Conservation (phyloP, 192 early-diverging fungal species). For the Thoreauomyces humboldtii region DNA sequence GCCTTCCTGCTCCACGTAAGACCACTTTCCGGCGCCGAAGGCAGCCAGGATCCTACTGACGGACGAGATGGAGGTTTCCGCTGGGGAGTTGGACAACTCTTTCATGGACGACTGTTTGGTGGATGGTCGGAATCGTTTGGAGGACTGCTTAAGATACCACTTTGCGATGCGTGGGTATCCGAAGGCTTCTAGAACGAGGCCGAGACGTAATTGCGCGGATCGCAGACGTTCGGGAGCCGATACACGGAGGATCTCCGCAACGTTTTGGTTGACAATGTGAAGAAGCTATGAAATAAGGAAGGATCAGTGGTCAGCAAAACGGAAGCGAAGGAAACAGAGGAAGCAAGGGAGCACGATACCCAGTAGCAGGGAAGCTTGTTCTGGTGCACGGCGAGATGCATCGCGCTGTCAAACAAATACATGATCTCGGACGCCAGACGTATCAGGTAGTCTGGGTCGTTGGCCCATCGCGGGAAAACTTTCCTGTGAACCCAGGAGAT, state of each 20-base stretch:
- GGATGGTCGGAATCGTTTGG: background rate
- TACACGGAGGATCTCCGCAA: background rate
- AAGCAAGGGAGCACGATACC: background rate
- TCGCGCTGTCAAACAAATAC: conserved; percentile 1
- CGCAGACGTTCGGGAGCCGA: background rate
- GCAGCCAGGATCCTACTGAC: background rate
- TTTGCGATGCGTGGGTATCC: background rate
- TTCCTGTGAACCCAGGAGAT: too few relatives aligned
- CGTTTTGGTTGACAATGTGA: background rate
- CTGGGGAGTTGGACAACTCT: too few relatives aligned
- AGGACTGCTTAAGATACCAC: background rate
- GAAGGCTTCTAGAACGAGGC: background rate
- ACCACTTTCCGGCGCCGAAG: background rate
- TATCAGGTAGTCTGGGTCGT: background rate
- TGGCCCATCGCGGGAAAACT: too few relatives aligned
- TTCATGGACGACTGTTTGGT: background rate
- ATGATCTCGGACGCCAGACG: background rate
- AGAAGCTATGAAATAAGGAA: background rate
- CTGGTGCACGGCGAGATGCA: conserved; percentile 9
- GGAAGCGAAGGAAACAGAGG: background rate
- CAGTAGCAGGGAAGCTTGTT: background rate
- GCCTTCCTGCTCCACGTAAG: background rate
- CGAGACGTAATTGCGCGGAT: background rate
- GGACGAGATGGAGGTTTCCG: background rate
- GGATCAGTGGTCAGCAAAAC: background rate